Evolutionary conservation across 805 yeast species (phyloP).

Genomic region (Blastobotrys americana): DNA sequence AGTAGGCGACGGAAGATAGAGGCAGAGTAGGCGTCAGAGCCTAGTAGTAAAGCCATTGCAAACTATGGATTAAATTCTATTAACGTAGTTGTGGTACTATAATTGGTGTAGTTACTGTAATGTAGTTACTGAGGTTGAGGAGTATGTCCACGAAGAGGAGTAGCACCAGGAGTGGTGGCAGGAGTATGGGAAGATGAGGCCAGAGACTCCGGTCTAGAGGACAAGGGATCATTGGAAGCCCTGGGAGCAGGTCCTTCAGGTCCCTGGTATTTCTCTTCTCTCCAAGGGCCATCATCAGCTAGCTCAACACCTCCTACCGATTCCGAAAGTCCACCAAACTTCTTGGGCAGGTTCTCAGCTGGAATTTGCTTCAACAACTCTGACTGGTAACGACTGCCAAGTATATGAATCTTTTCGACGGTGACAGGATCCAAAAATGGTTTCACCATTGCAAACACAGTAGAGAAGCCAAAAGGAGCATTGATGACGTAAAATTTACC

Average conservation of each 20-base stretch:
- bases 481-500: constrained; percentile 93
- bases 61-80: too few species aligned
- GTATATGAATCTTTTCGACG: constrained; percentile 85
- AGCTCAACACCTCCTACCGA: constrained; percentile 72
- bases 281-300: constrained; percentile 96
- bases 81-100: too few species aligned
- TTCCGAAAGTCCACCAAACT: constrained; percentile 79
- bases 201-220: constrained; percentile 1
- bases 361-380: constrained; percentile 91
- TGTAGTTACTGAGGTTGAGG: constrained; percentile 1
- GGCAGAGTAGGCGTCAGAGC: too few species aligned
- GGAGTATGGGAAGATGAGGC: not conserved
- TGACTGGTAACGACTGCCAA: constrained; percentile 69
- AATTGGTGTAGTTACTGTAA: too few species aligned
- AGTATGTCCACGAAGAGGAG: not conserved
- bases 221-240: not conserved
- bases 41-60: too few species aligned
- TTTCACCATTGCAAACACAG: constrained; percentile 86
- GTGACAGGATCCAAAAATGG: constrained; percentile 97
- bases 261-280: constrained; percentile 79
- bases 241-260: constrained; percentile 91
- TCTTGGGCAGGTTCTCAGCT: constrained; percentile 79
- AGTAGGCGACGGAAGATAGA: too few species aligned
- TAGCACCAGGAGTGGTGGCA: not conserved
- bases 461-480: constrained; percentile 95